Conservation (phyloP, 1,139 yeast genomes). For the Protomyces inundatus region DNA sequence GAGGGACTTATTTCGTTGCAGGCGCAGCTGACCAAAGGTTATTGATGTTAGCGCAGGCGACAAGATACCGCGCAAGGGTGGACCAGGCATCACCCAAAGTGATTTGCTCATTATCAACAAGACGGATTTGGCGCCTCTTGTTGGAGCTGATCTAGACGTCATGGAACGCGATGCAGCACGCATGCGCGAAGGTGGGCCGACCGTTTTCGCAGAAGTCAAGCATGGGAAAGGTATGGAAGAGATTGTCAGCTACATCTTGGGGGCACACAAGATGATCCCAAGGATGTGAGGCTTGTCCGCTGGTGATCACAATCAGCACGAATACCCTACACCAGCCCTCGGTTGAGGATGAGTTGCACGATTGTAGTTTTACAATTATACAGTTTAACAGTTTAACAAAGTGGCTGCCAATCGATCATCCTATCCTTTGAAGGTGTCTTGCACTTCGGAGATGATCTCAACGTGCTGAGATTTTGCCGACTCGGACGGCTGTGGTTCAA, state of each 20-base stretch:
- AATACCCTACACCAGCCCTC: too few species aligned
- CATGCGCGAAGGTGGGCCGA: constrained; percentile 30
- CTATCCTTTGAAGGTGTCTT: too few species aligned
- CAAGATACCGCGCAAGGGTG: constrained; percentile 30
- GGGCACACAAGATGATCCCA: constrained; percentile 18
- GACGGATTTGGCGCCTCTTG: constrained; percentile 27
- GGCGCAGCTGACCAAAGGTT: constrained; percentile 1
- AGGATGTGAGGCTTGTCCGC: background rate
- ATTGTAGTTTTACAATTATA: too few species aligned
- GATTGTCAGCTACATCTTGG: constrained; percentile 25
- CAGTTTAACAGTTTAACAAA: too few species aligned
- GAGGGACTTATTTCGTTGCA: too few species aligned
- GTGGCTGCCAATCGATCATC: too few species aligned
- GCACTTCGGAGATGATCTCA: too few species aligned
- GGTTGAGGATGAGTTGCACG: too few species aligned
- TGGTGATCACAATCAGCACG: too few species aligned
- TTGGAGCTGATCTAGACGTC: constrained; percentile 27
- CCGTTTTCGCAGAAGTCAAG: constrained; percentile 29
- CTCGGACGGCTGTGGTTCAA: background rate
- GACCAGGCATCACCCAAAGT: constrained; percentile 29
- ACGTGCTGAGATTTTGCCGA: too few species aligned
- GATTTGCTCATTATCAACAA: constrained; percentile 28
- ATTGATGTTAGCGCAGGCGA: constrained; percentile 30
- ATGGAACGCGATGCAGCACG: constrained; percentile 29
- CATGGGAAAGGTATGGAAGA: constrained; percentile 28